phyloP scores from a whole-genome alignment of 1,284 basidiomycete genomes.

The Apiotrichum akiyoshidainum region DNA sequence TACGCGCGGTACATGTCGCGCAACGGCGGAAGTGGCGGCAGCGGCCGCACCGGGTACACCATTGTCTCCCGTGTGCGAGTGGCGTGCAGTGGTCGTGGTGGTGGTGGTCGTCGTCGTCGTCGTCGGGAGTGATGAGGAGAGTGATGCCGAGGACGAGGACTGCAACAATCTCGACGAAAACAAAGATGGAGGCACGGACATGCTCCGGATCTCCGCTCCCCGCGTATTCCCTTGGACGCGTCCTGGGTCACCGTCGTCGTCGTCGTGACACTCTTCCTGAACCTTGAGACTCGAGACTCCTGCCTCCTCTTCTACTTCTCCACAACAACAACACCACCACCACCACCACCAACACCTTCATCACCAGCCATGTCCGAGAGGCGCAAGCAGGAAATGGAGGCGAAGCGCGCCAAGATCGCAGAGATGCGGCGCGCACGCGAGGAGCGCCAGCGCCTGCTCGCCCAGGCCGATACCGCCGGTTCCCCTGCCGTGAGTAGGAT shows the following conservation, averaged over 20 bases:
- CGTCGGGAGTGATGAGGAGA: neutral
- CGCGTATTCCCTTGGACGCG: too few relatives aligned
- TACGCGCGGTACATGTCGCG: slow-evolving; percentile 31
- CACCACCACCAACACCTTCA: too few relatives aligned
- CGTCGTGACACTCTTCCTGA: too few relatives aligned
- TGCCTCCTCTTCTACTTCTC: too few relatives aligned
- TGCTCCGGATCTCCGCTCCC: too few relatives aligned
- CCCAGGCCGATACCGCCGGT: slow-evolving; percentile 23
- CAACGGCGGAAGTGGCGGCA: neutral
- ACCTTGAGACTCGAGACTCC: too few relatives aligned
- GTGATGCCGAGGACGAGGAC: too few relatives aligned
- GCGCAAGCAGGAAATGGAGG: slow-evolving; percentile 79
- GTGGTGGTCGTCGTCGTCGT: neutral
- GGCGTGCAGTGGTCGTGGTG: neutral
- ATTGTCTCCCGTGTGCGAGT: neutral
- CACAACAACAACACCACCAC: neutral
- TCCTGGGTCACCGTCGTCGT: too few relatives aligned
- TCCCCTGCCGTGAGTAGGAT: neutral
- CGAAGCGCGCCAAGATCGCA: slow-evolving; percentile 81
- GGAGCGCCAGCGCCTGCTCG: slow-evolving; percentile 39
- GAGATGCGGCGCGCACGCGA: slow-evolving; percentile 55
- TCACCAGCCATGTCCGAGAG: slow-evolving; percentile 41
- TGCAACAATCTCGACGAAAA: too few relatives aligned
- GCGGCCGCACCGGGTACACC: neutral
- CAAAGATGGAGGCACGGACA: too few relatives aligned